Evolutionary conservation across 2,329 filamentous ascomycete species (phyloP), one percentile per base, ranked within the genome.

Genomic region (Arachnomyces sp.): DNA sequence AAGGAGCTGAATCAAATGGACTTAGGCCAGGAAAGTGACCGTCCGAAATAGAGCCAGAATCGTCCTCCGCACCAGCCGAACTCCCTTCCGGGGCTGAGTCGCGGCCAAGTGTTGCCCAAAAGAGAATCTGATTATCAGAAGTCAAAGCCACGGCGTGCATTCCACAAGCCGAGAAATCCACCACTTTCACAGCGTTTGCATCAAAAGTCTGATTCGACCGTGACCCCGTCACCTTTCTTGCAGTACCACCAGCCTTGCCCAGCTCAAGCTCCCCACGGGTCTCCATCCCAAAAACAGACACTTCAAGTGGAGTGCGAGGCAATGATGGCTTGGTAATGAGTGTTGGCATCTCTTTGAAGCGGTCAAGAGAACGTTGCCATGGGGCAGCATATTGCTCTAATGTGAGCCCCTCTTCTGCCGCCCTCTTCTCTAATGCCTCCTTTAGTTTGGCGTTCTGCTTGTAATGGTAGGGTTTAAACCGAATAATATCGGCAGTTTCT

Each of bases 41-140:
- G n/a, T n/a, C n/a, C n/a, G n/a, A n/a, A n/a, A n/a, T n/a, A 25
- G 20, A 25, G 9, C 9, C 20, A 9, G 20, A 25, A 9, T 25
- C 20, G 9, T 25, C 9, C 5, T 25, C 20, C 9, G 20, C 20
- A 25, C 9, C 20, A 25, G 9, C 20, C 9, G 9, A 25, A 5
- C 20, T 9, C 5, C 20, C 79, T 2, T 77, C 73, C 68, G 76
- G 78, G 14, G 64, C 67, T 3, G 81, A 85, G 56, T 82, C 74
- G 53, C 84, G 72, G 31, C 83, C 84, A 15, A 88, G 71, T 77
- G 55, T 88, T 83, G 56, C 84, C 84, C 84, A 89, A 14, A 81
- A 85, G 38, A 85, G 64, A 49, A 88, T 82, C 64, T 77, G 79
- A 68, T 85, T 84, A 58, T 87, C 80, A 46, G 76, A 72, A 36